A percentile compares a stretch with the other conserved stretches of the same genome.
These are phyloP conservation scores for Mycena venus DNA, from an alignment of 768 basidiomycete genomes.

Conservation along the genomic window DNA sequence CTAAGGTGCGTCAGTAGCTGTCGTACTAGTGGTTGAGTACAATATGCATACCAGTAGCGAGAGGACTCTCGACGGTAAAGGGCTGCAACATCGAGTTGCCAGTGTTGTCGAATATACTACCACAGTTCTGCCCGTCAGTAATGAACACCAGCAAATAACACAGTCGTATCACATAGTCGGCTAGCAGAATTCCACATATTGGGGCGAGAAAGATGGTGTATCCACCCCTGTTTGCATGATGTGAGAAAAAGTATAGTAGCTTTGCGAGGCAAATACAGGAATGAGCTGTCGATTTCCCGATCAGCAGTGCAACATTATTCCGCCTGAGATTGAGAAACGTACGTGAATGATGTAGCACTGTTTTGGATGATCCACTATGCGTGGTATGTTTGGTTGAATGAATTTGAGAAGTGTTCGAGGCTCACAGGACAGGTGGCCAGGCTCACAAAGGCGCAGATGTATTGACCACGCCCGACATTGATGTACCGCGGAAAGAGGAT, in stretches of 20 bases:
- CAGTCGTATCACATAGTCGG: constrained; percentile 18
- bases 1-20: constrained; percentile 1
- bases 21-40: background rate
- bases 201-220: constrained; percentile 79
- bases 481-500: constrained; percentile 61
- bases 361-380: constrained; percentile 70
- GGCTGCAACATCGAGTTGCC: constrained; percentile 13
- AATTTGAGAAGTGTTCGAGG: background rate
- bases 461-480: constrained; percentile 59
- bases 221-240: constrained; percentile 42
- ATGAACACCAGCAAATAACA: background rate
- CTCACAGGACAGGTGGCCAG: constrained; percentile 64
- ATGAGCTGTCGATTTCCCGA: constrained; percentile 6
- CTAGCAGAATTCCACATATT: constrained; percentile 68
- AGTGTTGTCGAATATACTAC: constrained; percentile 22
- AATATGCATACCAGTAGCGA: constrained; percentile 11
- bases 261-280: constrained; percentile 16
- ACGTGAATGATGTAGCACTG: constrained; percentile 61
- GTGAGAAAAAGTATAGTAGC: background rate
- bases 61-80: constrained; percentile 26
- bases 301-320: constrained; percentile 9
- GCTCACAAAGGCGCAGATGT: constrained; percentile 72
- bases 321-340: constrained; percentile 52
- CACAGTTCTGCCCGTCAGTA: background rate
- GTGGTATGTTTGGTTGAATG: background rate